Conservation (phyloP, 2,329 filamentous ascomycete species). For the Shiraia sp. region DNA sequence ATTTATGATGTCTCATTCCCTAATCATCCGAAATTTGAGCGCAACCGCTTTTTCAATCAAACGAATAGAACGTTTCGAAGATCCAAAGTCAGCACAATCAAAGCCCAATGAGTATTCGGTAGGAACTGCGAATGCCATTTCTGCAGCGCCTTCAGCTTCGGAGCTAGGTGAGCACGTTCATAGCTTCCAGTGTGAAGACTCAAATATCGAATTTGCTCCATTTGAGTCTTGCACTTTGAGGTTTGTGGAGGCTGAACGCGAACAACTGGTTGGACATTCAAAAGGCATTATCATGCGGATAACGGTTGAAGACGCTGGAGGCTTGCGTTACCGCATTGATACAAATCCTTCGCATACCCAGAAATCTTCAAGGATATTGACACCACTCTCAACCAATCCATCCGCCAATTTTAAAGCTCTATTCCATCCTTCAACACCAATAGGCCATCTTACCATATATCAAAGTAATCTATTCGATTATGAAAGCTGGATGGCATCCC, state of each 20-base stretch:
- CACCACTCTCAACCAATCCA: slow-evolving; percentile 45
- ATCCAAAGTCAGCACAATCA: slow-evolving; percentile 49
- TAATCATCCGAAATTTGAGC: slow-evolving; percentile 74
- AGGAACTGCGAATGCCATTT: slow-evolving; percentile 24
- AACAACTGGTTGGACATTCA: slow-evolving; percentile 16
- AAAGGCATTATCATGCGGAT: slow-evolving; percentile 65
- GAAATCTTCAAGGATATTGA: slow-evolving; percentile 43
- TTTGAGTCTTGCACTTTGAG: slow-evolving; percentile 69
- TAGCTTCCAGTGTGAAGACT: slow-evolving; percentile 64
- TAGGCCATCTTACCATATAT: slow-evolving; percentile 36
- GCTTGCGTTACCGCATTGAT: slow-evolving; percentile 72
- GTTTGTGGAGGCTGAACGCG: slow-evolving; percentile 46
- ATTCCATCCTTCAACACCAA: slow-evolving; percentile 51
- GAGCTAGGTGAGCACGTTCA: slow-evolving; percentile 59
- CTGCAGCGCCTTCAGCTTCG: slow-evolving; percentile 42
- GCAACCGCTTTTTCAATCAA: slow-evolving; percentile 72
- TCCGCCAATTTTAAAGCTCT: slow-evolving; percentile 48
- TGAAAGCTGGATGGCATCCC: slow-evolving; percentile 81
- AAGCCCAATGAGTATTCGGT: slow-evolving; percentile 39
- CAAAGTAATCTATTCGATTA: slow-evolving; percentile 50
- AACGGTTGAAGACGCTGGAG: slow-evolving; percentile 66
- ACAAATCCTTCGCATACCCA: slow-evolving; percentile 60
- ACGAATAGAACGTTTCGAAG: slow-evolving; percentile 73
- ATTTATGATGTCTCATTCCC: no score
- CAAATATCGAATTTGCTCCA: slow-evolving; percentile 66